These are phyloP conservation scores for Hypoxylon subgilvum DNA, from an alignment of 495 filamentous ascomycete genomes.

Conservation along the genomic window DNA sequence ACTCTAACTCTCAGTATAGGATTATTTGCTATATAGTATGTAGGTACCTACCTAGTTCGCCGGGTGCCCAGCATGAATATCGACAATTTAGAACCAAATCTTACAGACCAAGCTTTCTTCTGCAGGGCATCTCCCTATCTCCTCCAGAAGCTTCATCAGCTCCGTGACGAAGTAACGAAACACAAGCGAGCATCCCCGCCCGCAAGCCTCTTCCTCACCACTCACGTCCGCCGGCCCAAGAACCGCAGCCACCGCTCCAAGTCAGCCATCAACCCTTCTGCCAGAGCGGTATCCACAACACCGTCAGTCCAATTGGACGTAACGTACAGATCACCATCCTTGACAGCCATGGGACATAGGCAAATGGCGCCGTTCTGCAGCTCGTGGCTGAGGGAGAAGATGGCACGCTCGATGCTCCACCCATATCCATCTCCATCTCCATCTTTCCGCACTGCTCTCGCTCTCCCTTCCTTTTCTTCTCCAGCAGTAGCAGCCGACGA, in stretches of 20 bases:
- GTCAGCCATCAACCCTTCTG: slow-evolving; percentile 39
- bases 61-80: too few relatives aligned
- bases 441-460: not conserved
- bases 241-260: slow-evolving; percentile 39
- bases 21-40: too few relatives aligned
- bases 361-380: slow-evolving; percentile 38
- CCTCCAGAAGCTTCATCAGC: too few relatives aligned
- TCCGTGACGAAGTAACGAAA: not conserved
- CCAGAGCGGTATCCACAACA: slow-evolving; percentile 34
- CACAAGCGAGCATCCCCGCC: not conserved
- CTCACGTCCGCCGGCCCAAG: slow-evolving; percentile 4
- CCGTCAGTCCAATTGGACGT: slow-evolving; percentile 43
- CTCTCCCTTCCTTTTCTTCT: not conserved
- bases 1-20: too few relatives aligned
- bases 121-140: too few relatives aligned
- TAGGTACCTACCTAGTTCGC: too few relatives aligned
- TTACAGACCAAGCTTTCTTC: too few relatives aligned
- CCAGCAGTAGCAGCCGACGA: not conserved
- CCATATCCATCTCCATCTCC: not conserved
- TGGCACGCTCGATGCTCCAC: slow-evolving; percentile 41
- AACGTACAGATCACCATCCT: slow-evolving; percentile 35
- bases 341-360: slow-evolving; percentile 41
- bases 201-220: too few relatives aligned
- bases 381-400: slow-evolving; percentile 46
- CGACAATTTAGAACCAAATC: too few relatives aligned